Evolutionary conservation across 164 flowering plant genomes (phyloP).

Genomic region (Dillenia suffruticosa): DNA sequence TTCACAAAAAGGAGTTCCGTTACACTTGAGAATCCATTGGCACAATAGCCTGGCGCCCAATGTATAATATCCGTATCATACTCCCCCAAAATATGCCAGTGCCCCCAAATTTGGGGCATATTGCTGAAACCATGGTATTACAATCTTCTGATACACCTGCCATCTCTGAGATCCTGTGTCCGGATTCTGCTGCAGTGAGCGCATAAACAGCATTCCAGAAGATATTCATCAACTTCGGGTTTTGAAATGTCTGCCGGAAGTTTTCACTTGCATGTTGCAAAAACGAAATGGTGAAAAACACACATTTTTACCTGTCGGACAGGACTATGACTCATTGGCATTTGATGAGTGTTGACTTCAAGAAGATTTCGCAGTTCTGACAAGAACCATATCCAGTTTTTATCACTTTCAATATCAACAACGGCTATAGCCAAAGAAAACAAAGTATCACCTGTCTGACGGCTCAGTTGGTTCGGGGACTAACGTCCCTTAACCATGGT

Average conservation of each 20-base stretch:
- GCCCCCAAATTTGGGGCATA: neutral
- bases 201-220: neutral
- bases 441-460: neutral
- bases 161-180: neutral
- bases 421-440: neutral
- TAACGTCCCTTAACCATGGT: too few relatives aligned
- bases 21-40: neutral
- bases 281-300: too few relatives aligned
- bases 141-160: neutral
- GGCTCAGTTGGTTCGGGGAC: too few relatives aligned
- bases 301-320: too few relatives aligned
- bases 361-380: too few relatives aligned
- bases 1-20: neutral
- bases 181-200: neutral
- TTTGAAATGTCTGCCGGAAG: too few relatives aligned
- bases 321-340: too few relatives aligned
- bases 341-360: neutral
- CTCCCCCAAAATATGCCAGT: neutral
- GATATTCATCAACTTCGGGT: too few relatives aligned
- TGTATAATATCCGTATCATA: neutral
- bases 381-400: neutral
- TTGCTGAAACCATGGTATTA: neutral
- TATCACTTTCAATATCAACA: slow-evolving; percentile 1
- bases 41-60: neutral
- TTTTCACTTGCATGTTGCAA: too few relatives aligned